phyloP scores from a whole-genome alignment of 2,329 filamentous ascomycete species.

The Colletotrichum falcatum region DNA sequence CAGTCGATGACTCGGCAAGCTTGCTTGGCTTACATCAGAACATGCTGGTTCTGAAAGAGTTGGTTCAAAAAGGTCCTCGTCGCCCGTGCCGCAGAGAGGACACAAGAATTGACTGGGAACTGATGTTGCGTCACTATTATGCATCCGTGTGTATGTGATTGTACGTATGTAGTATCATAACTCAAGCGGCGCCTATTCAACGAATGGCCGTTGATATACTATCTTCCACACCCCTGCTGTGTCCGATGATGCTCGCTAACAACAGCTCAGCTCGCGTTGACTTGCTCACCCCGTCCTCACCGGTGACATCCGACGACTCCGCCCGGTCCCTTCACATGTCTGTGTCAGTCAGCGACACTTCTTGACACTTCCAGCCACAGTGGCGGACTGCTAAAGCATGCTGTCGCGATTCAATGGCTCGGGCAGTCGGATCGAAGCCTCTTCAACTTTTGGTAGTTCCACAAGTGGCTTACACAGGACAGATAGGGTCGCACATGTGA shows the following conservation, averaged over 20 bases:
- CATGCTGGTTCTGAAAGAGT: not conserved
- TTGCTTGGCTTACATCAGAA: not conserved
- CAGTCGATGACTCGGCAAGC: not conserved
- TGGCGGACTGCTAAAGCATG: not conserved
- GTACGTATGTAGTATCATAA: not conserved
- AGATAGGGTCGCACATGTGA: not conserved
- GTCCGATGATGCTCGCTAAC: not conserved
- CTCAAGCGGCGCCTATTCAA: too few species aligned
- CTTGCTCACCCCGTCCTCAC: not conserved
- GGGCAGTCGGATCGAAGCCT: not conserved
- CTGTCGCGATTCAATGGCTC: too few species aligned
- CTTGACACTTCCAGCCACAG: too few species aligned
- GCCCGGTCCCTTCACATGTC: not conserved
- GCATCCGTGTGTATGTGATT: not conserved
- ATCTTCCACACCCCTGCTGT: too few species aligned
- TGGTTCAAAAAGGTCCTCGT: not conserved
- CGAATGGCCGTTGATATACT: not conserved
- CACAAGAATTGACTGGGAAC: not conserved
- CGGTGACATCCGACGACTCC: not conserved
- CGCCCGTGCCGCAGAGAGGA: not conserved
- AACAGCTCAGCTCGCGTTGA: slow-evolving; percentile 16
- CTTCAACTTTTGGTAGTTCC: not conserved
- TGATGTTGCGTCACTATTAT: not conserved
- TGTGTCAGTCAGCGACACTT: not conserved
- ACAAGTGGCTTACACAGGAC: not conserved